These are phyloP conservation scores for Raddia guianensis DNA, from an alignment of 176 grass and related monocot genomes.

Conservation along the genomic window DNA sequence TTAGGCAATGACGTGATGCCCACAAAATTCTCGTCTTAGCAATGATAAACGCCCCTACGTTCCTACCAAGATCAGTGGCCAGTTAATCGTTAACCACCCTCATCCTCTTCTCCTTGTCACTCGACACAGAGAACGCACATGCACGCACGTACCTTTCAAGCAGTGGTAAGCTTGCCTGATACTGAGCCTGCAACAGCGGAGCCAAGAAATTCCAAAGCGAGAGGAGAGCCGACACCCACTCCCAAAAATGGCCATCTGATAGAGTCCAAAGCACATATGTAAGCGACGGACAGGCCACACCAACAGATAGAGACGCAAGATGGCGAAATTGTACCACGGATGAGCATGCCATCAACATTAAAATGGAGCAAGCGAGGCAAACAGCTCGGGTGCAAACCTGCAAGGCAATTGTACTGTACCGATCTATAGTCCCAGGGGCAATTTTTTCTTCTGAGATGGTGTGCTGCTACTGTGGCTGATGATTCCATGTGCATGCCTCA, in stretches of 20 bases:
- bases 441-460: background rate
- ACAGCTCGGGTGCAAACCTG: background rate
- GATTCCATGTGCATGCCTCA: conserved; percentile 54
- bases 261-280: conserved; percentile 38
- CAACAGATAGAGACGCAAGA: background rate
- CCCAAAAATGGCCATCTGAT: conserved; percentile 27
- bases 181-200: conserved; percentile 1
- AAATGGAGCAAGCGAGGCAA: background rate
- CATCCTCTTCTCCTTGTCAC: conserved; percentile 30
- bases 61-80: conserved; percentile 37
- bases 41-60: background rate
- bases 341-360: conserved; percentile 21
- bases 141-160: background rate
- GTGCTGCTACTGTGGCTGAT: conserved; percentile 5
- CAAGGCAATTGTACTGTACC: background rate
- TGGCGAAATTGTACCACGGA: background rate
- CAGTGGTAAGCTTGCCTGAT: background rate
- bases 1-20: background rate
- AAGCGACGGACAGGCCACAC: background rate
- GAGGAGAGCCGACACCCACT: background rate
- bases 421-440: background rate
- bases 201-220: conserved; percentile 35
- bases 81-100: conserved; percentile 5
- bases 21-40: background rate
- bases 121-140: background rate